These are phyloP conservation scores for Diplodia scrobiculata DNA, from an alignment of 2,329 filamentous ascomycete genomes.

Conservation along the genomic window DNA sequence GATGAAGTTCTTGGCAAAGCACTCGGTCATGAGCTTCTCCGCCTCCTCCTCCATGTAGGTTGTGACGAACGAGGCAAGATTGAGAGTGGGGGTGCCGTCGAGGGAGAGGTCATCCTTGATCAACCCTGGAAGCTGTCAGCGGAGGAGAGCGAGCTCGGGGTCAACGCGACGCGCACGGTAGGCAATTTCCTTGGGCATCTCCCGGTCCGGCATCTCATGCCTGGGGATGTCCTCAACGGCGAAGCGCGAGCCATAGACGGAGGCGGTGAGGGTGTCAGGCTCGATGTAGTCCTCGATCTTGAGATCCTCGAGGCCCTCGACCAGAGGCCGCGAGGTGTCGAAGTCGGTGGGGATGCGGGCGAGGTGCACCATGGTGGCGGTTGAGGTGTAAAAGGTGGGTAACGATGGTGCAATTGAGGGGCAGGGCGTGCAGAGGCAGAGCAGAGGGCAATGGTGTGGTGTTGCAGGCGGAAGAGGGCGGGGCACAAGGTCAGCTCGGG, in stretches of 20 bases:
- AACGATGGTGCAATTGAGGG: conserved; percentile 8
- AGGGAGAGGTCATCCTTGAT: conserved; percentile 76
- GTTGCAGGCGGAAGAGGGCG: conserved; percentile 12
- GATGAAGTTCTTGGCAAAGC: conserved; percentile 84
- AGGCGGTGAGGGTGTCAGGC: conserved; percentile 67
- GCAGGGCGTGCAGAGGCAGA: conserved; percentile 9
- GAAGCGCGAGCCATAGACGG: conserved; percentile 85
- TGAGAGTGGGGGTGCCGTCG: conserved; percentile 87
- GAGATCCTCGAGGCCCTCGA: conserved; percentile 53
- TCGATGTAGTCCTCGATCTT: conserved; percentile 48
- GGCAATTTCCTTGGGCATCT: conserved; percentile 92
- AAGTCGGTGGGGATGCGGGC: conserved; percentile 48
- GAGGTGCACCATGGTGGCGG: conserved; percentile 53
- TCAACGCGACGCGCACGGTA: conserved; percentile 67
- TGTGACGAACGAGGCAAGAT: conserved; percentile 87
- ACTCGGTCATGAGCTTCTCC: conserved; percentile 90
- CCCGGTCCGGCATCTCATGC: conserved; percentile 81
- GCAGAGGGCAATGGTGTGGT: conserved; percentile 5
- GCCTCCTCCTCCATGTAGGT: conserved; percentile 98
- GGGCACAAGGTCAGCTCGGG: conserved; percentile 5
- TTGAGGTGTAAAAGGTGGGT: neutral
- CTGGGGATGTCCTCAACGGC: conserved; percentile 78
- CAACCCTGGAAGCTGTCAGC: conserved; percentile 17
- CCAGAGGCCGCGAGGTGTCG: conserved; percentile 43
- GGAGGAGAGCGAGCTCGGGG: neutral